A percentile compares a stretch with the other conserved stretches of the same genome.
phyloP scores from a whole-genome alignment of 495 filamentous ascomycete species.

The Trypethelium eluteriae region DNA sequence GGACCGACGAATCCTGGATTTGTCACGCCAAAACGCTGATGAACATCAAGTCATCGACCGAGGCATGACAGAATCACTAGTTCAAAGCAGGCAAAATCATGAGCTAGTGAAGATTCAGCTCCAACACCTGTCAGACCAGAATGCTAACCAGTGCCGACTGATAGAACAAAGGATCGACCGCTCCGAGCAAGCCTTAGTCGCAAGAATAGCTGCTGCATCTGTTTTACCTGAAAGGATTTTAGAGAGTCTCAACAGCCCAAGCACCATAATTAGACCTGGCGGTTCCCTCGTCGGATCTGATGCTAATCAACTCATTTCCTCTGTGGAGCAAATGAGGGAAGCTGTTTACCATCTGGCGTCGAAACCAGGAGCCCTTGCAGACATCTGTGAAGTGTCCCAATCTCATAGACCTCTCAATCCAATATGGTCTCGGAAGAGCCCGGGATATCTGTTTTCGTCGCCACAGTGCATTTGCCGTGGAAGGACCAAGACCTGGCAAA shows the following conservation, averaged over 20 bases:
- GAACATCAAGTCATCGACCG: conserved; percentile 1
- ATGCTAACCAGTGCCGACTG: conserved; percentile 1
- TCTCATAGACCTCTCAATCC: conserved; percentile 1
- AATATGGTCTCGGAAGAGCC: conserved; percentile 4
- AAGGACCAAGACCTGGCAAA: neutral
- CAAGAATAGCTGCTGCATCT: conserved; percentile 1
- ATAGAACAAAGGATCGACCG: conserved; percentile 6
- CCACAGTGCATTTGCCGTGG: conserved; percentile 1
- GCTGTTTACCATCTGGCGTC: neutral
- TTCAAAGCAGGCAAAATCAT: conserved; percentile 5
- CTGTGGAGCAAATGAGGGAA: conserved; percentile 8
- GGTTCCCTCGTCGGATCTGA: conserved; percentile 7
- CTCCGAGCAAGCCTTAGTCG: conserved; percentile 3
- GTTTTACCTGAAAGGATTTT: neutral
- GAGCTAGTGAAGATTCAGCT: conserved; percentile 5
- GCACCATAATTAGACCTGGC: neutral
- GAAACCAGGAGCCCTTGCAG: conserved; percentile 1
- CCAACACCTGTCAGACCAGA: conserved; percentile 5
- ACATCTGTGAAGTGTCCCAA: neutral
- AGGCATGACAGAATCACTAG: conserved; percentile 6
- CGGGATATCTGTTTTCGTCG: neutral
- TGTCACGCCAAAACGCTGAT: conserved; percentile 4
- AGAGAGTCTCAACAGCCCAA: conserved; percentile 8
- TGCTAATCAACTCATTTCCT: conserved; percentile 4
- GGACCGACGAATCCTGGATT: neutral